Percentiles rank a stretch among this genome's conserved stretches.
These are phyloP conservation scores for Fraxinus anomala DNA, from an alignment of 257 asterid species.

Conservation along the genomic window DNA sequence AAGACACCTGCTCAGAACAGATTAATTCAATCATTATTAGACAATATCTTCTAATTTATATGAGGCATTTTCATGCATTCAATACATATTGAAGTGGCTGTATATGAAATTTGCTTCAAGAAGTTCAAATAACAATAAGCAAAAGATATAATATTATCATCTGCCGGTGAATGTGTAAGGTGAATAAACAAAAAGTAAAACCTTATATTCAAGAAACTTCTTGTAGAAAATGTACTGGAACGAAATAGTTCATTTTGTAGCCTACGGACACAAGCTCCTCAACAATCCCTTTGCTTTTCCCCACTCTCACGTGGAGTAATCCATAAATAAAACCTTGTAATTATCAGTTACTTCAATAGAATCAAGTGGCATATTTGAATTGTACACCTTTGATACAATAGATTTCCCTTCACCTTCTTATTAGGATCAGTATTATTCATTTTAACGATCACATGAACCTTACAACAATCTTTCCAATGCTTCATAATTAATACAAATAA, in stretches of 20 bases:
- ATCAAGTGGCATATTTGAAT: not conserved
- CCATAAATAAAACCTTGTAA: not conserved
- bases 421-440: not conserved
- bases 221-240: too few species aligned
- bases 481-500: not conserved
- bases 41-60: conserved; percentile 7
- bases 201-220: not conserved
- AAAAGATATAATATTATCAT: too few species aligned
- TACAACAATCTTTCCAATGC: not conserved
- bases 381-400: not conserved
- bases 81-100: conserved; percentile 4
- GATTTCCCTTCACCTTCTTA: not conserved
- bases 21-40: conserved; percentile 21
- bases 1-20: conserved; percentile 40
- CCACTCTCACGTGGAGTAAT: not conserved
- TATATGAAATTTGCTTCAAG: not conserved
- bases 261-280: not conserved
- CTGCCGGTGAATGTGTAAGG: not conserved
- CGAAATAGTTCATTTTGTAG: not conserved
- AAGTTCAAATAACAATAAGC: not conserved
- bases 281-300: not conserved
- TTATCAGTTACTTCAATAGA: not conserved
- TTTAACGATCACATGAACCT: not conserved
- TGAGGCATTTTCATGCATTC: not conserved
- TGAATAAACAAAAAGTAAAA: not conserved